Conservation (phyloP, 495 filamentous ascomycete genomes). For the Trichodelitschia bisporula region DNA sequence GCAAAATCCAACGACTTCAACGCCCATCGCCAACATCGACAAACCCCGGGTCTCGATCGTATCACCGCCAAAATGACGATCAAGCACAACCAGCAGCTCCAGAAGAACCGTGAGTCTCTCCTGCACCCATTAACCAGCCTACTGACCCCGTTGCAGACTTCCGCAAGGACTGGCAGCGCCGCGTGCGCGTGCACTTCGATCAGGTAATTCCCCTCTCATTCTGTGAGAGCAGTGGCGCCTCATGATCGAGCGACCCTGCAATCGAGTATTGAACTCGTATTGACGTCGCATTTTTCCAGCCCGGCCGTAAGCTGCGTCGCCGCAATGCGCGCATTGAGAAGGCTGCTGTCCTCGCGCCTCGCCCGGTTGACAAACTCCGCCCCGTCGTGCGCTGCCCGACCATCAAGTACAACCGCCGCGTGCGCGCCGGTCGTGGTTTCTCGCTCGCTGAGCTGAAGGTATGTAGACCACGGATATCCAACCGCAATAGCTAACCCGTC, state of each 20-base stretch:
- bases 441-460: slow-evolving; percentile 94
- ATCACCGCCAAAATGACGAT: slow-evolving; percentile 39
- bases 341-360: slow-evolving; percentile 80
- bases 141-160: slow-evolving; percentile 41
- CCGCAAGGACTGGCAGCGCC: slow-evolving; percentile 99
- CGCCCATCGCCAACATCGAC: too few relatives aligned
- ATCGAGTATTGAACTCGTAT: slow-evolving; percentile 1
- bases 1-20: too few relatives aligned
- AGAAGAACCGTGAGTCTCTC: slow-evolving; percentile 64
- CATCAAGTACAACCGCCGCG: slow-evolving; percentile 91
- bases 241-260: not conserved
- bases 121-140: not conserved
- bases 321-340: slow-evolving; percentile 74
- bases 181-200: slow-evolving; percentile 95
- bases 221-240: slow-evolving; percentile 20
- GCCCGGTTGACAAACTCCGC: slow-evolving; percentile 88
- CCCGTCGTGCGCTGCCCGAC: slow-evolving; percentile 86
- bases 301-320: slow-evolving; percentile 78
- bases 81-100: slow-evolving; percentile 99
- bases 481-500: slow-evolving; percentile 4
- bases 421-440: slow-evolving; percentile 91
- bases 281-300: slow-evolving; percentile 34
- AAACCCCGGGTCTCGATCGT: too few relatives aligned
- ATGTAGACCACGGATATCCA: slow-evolving; percentile 13
- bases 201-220: slow-evolving; percentile 48